Evolutionary conservation across 106 monocot species (phyloP), one percentile per base, ranked within the genome.

Genomic region (Dendrobium chrysotoxum): DNA sequence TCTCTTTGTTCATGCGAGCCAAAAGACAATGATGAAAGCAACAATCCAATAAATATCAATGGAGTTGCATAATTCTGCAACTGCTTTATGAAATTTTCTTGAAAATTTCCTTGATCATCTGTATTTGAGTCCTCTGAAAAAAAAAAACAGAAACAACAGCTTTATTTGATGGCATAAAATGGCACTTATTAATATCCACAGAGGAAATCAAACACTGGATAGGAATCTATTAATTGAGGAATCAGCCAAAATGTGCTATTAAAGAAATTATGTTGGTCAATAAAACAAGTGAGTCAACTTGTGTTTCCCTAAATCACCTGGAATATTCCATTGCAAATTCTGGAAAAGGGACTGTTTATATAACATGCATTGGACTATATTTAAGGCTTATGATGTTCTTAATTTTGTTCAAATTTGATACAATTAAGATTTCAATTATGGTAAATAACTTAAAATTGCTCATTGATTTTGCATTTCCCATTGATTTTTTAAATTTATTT

Each of bases 61-160:
- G 98, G 95, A 61, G 82, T 82, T 28, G 92, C 74, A 77, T 89
- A 91, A 86, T 77, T 91, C 76, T 95, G 92, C 80, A 95, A 82
- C 39, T 89, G 94, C 78, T 85, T 89, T 38, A 88, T 75, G 46
- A 92, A 78, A 86, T 68, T 86, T 40, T 95, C 91, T 74, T 88
- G 84, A 80, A 88, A 92, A 78, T 81, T 86, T 38, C 92, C 90
- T 64, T 86, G 86, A 79, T 92, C 90, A 20, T 95, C 92, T 25
- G 98, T 66, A 84, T 64, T 82, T 78, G 98, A 84, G 66, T 93
- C 89, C 80, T 92, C 95, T 95, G 87, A 16, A 85, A 40, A 88
- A 75, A 66, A 70, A 70, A 15, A 61, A 61, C 5, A 61, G 0
- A 23, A 61, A 61, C 61, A 61, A n/a, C 13, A 65, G 70, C 16